Base-by-base conservation (phyloP, 1,139 yeast species). In the Kluyveromyces sp. region DNA sequence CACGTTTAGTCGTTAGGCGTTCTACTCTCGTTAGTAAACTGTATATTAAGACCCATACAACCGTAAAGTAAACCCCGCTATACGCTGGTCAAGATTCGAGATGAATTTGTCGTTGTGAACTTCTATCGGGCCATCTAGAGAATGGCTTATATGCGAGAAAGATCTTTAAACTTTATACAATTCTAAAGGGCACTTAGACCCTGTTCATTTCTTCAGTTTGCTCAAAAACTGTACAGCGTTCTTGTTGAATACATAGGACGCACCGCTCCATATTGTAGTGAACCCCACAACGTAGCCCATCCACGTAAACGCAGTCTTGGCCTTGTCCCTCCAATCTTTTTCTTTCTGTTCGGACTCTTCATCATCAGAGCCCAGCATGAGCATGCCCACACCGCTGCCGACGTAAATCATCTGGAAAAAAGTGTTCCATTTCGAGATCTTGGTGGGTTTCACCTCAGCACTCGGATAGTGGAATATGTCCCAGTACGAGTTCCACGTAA, bases 381-480 rank as follows among this genome's bases (percentile, higher is more conserved):
- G 65, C 15, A 83, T 52, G 0, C 80, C 81, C 0, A 89, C 83
- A 48, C 85, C 76, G 15, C 78, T 70, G 0, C 94, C 96, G 40
- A 94, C 74, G 55, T 89, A 89, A 8, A 85, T 58, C 96, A 94
- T 89, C 63, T 94, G 98, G 50, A 94, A 73, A 1, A 81, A 87
- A 0, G 98, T 94, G 63, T 94, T 89, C 60, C 80, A 73, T 61
- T 92, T 92, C 11, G 96, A 88, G 33, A 94, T 77, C 41, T 73
- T 67, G n/a, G 94, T 87, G 2, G 98, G 98, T 47, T 76, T 86
- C 2, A 94, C 95, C 50, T 85, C 87, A 1, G 88, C 95, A 16
- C 89, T 81, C 2, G 95, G 94, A 79, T 77, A 51, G 79, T 76
- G 56, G 35, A 55, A 51, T 30, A 88, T 75, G 62, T 89, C 88